Conservation (phyloP, 768 basidiomycete genomes). For the Floccularia luteovirens region DNA sequence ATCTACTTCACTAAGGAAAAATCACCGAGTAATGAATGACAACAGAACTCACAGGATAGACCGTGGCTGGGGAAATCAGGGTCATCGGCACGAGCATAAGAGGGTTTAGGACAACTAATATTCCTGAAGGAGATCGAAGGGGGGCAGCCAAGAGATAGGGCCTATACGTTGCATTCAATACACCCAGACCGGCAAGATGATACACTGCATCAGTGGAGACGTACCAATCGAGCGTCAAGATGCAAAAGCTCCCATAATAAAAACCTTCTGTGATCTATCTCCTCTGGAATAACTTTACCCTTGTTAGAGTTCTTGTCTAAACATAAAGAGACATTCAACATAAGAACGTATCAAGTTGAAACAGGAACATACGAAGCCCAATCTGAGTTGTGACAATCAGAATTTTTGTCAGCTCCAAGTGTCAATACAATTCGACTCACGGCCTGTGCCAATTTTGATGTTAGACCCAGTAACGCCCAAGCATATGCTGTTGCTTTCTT, state of each 20-base stretch:
- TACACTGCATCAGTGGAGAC: slow-evolving; percentile 13
- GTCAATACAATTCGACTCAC: slow-evolving; percentile 26
- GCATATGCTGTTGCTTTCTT: slow-evolving; percentile 56
- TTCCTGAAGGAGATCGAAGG: slow-evolving; percentile 56
- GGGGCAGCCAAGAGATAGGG: slow-evolving; percentile 60
- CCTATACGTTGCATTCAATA: slow-evolving; percentile 29
- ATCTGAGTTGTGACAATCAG: slow-evolving; percentile 25
- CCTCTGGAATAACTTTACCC: slow-evolving; percentile 63
- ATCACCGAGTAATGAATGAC: too few relatives aligned
- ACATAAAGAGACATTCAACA: slow-evolving; percentile 3
- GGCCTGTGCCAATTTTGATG: slow-evolving; percentile 55
- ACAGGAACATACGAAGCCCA: slow-evolving; percentile 43
- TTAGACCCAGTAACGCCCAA: slow-evolving; percentile 49
- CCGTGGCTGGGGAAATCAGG: too few relatives aligned
- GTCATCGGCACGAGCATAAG: slow-evolving; percentile 36
- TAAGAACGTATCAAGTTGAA: neutral
- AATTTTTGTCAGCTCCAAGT: neutral
- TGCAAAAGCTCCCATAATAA: slow-evolving; percentile 67
- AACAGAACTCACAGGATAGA: too few relatives aligned
- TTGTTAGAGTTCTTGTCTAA: slow-evolving; percentile 48
- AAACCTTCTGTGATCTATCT: slow-evolving; percentile 59
- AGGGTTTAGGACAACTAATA: slow-evolving; percentile 48
- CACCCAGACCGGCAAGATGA: slow-evolving; percentile 10
- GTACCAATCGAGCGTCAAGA: slow-evolving; percentile 53
- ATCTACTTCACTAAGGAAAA: too few relatives aligned